Evolutionary conservation across 306 rosid genomes (phyloP).

Genomic region (Castanopsis chinensis): DNA sequence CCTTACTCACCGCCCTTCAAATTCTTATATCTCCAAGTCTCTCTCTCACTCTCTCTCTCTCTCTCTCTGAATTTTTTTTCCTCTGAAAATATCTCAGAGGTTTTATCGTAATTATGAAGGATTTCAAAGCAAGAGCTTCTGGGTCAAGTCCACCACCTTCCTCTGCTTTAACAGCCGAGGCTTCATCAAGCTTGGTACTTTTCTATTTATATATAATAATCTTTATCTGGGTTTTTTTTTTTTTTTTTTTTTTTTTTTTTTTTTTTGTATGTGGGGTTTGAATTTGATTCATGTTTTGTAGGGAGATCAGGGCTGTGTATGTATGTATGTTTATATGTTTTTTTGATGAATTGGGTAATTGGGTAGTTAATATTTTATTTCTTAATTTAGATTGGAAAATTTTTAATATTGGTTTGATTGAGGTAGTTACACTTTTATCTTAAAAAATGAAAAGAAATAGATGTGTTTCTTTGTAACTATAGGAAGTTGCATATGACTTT

Average conservation of each 20-base stretch:
- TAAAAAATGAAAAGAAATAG: too few species aligned
- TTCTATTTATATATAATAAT: neutral
- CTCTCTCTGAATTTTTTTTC: neutral
- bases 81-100: neutral
- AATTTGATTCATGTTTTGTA: too few species aligned
- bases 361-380: too few species aligned
- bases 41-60: neutral
- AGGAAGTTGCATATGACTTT: too few species aligned
- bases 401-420: too few species aligned
- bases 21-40: conserved; percentile 12
- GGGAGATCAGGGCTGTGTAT: too few species aligned
- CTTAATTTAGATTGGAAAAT: too few species aligned
- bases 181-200: conserved; percentile 20
- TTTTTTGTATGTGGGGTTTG: too few species aligned
- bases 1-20: conserved; percentile 23
- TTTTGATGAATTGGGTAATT: too few species aligned
- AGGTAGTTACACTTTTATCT: too few species aligned
- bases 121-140: conserved; percentile 15
- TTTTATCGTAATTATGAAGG: conserved; percentile 13
- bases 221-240: neutral
- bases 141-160: conserved; percentile 22
- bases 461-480: too few species aligned
- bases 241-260: neutral
- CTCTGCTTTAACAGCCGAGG: conserved; percentile 1
- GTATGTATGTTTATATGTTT: too few species aligned